Evolutionary conservation across 2,329 filamentous ascomycete genomes (phyloP).

Genomic region (Fonsecaea nubica): DNA sequence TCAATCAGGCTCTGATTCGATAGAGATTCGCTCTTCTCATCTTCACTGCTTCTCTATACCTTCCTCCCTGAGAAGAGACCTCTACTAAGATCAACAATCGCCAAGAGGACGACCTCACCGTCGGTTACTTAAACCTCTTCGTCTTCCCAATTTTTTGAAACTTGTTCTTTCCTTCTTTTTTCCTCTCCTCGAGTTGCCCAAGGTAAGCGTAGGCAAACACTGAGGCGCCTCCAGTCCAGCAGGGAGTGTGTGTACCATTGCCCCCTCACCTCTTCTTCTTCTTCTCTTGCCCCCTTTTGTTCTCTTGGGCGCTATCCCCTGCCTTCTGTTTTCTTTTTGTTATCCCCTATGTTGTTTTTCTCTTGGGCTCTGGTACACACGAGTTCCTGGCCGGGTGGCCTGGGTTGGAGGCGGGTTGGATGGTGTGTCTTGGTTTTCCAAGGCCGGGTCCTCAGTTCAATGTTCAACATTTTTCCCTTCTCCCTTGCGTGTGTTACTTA

Average conservation of each 20-base stretch:
- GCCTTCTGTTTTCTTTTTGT: neutral
- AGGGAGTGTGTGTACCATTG: neutral
- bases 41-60: neutral
- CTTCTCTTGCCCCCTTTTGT: too few relatives aligned
- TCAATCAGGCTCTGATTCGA: neutral
- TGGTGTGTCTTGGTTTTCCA: neutral
- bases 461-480: neutral
- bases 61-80: too few relatives aligned
- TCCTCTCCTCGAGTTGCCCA: slow-evolving; percentile 3
- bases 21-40: neutral
- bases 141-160: neutral
- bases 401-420: slow-evolving; percentile 10
- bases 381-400: neutral
- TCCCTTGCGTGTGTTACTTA: neutral
- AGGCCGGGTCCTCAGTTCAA: slow-evolving; percentile 7
- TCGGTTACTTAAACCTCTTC: neutral
- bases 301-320: too few relatives aligned
- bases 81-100: neutral
- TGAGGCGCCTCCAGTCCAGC: slow-evolving; percentile 24
- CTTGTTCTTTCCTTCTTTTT: slow-evolving; percentile 8
- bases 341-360: neutral
- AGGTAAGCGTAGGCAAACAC: slow-evolving; percentile 14
- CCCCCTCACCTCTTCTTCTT: neutral
- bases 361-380: slow-evolving; percentile 4
- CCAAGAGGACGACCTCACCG: neutral